Evolutionary conservation across 75 land plant genomes (phyloP).

Genomic region (Pinus taeda): DNA sequence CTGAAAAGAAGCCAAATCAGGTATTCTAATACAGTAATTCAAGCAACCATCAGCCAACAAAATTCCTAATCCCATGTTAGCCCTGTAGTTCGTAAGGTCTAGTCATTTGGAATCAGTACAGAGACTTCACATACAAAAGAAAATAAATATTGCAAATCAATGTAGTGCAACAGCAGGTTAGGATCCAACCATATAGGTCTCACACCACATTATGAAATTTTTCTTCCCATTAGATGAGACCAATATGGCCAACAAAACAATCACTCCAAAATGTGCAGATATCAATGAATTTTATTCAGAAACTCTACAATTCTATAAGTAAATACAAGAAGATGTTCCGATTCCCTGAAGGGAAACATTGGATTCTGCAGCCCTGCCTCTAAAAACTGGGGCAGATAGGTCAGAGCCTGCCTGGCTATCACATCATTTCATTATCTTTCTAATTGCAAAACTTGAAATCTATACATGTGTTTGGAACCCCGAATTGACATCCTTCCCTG

Average conservation of each 20-base stretch:
- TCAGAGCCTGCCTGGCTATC: slow-evolving; percentile 5
- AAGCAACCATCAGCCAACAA: background rate
- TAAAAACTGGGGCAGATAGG: slow-evolving; percentile 10
- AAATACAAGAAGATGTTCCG: slow-evolving; percentile 6
- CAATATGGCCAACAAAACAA: background rate
- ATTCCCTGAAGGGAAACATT: slow-evolving; percentile 3
- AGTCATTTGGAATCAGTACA: background rate
- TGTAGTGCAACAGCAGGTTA: no score
- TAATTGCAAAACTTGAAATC: background rate
- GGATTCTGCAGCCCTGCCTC: slow-evolving; percentile 7
- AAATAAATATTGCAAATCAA: background rate
- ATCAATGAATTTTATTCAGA: slow-evolving; percentile 10
- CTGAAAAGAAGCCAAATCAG: background rate
- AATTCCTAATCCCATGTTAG: no score
- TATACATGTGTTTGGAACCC: slow-evolving; percentile 7
- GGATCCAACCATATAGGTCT: background rate
- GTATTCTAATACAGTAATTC: background rate
- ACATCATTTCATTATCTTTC: background rate
- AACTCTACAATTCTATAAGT: slow-evolving; percentile 8
- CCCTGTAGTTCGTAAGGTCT: background rate
- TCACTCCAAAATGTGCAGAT: background rate
- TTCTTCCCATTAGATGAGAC: background rate
- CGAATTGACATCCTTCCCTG: slow-evolving; percentile 2
- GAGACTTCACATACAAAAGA: background rate
- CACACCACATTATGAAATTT: background rate